These are phyloP conservation scores for Brassica rapa DNA, from an alignment of 345 rosid genomes.

Conservation along the genomic window DNA sequence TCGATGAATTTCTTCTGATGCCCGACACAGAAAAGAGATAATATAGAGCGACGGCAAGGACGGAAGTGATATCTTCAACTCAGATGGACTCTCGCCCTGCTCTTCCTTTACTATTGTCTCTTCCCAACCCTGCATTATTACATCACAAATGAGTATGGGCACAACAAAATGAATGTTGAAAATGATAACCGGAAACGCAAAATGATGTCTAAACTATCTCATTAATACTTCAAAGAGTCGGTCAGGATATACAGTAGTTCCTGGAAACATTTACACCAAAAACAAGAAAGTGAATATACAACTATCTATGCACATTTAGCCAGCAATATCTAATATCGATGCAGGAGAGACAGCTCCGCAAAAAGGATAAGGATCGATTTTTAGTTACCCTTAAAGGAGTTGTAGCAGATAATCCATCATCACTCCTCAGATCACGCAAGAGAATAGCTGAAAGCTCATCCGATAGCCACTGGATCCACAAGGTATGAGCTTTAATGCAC, in stretches of 20 bases:
- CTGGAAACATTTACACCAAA: neutral
- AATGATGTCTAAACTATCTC: constrained; percentile 13
- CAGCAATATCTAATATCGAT: neutral
- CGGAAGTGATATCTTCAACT: constrained; percentile 90
- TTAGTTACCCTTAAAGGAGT: constrained; percentile 68
- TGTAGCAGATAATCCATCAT: constrained; percentile 83
- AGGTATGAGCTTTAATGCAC: constrained; percentile 77
- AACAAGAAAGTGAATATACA: constrained; percentile 9
- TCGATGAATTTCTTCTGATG: constrained; percentile 95
- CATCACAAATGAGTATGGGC: constrained; percentile 34
- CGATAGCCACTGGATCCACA: constrained; percentile 94
- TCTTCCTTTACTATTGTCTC: constrained; percentile 88
- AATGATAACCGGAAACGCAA: neutral
- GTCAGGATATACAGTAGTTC: neutral
- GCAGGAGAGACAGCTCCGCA: constrained; percentile 11
- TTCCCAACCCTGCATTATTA: constrained; percentile 88
- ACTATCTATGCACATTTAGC: neutral
- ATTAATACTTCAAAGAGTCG: neutral
- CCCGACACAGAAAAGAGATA: constrained; percentile 84
- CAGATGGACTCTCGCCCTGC: constrained; percentile 68
- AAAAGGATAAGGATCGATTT: constrained; percentile 10
- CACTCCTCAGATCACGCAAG: constrained; percentile 62
- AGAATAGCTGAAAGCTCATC: constrained; percentile 81
- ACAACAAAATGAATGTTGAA: constrained; percentile 20
- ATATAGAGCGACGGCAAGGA: constrained; percentile 93